Evolutionary conservation across 2,329 filamentous ascomycete species (phyloP).

Genomic region (Helotiales sp.): DNA sequence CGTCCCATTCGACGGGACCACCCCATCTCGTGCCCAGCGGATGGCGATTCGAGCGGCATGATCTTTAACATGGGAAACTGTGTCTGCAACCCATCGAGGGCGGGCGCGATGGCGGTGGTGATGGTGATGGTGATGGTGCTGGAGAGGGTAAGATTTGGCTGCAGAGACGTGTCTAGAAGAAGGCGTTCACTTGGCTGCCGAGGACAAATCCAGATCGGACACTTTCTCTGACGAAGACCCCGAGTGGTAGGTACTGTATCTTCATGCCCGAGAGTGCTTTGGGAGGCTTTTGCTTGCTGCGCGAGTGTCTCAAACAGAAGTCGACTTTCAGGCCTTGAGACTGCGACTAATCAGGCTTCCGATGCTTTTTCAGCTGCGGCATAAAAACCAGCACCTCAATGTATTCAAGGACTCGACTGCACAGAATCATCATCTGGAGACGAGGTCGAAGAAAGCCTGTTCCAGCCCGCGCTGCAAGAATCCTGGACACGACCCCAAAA

Average conservation of each 20-base stretch:
- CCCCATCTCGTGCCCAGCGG: background rate
- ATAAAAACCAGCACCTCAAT: too few relatives aligned
- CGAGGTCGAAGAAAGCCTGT: constrained; percentile 1
- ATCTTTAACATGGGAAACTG: background rate
- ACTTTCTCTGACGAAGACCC: background rate
- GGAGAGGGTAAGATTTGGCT: too few relatives aligned
- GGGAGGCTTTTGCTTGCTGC: background rate
- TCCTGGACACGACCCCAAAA: background rate
- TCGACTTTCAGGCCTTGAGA: background rate
- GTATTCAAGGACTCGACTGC: background rate
- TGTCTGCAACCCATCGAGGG: background rate
- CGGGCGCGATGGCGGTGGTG: background rate
- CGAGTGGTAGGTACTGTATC: background rate
- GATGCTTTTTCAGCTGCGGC: too few relatives aligned
- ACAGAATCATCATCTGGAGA: background rate
- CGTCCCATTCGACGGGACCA: constrained; percentile 12
- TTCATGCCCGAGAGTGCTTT: background rate
- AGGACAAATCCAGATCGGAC: background rate
- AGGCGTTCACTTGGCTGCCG: background rate
- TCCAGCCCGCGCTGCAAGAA: background rate
- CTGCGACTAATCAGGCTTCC: background rate
- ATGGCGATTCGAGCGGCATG: background rate
- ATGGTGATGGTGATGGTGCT: too few relatives aligned
- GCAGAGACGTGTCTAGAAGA: background rate
- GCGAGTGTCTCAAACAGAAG: background rate